Evolutionary conservation across 371 early-diverging fungal genomes (phyloP), one percentile per base, ranked within the genome.

Genomic region (Saksenaea vasiformis): DNA sequence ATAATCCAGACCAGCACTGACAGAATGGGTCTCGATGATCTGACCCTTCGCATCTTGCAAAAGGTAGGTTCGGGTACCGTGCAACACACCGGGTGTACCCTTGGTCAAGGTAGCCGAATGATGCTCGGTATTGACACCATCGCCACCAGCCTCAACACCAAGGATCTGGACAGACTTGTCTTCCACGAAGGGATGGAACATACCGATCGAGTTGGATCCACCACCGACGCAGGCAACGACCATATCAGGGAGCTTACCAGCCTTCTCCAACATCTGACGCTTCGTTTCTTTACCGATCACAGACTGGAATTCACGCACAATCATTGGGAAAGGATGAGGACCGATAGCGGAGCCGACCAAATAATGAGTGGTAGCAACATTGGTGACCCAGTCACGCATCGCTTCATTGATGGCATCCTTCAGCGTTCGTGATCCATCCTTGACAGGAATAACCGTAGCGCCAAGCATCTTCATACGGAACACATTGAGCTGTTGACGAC

Each of bases 341-440:
- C 98, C 95, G 63, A 97, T 96, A 26, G 98, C 97, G 1, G 95
- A 95, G 44, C 99, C 98, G 56, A 98, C 93, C 60, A 98, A 72
- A 74, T 98, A 97, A 71, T 98, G 97, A 0, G 99, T 98, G 58
- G 85, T 92, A 9, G 77, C 63, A 37, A 96, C 96, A 69, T 96
- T 98, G 56, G 98, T 91, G 54, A 97, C 97, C 97, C 97, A 97
- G 78, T 98, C 98, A 64, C 98, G 89, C 95, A 97, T 93, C 19
- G 98, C 98, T 77, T 96, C 97, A 74, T 98, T 98, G 75, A 97
- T 91, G 36, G 98, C 98, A 83, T 97, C 98, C 82, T 97, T 98
- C 63, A 97, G 87, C 3, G 98, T 97, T 68, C 82, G 79, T 58
- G 93, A 85, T 7, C 92, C 92, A 22, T 88, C 86, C 36, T 72